Percentiles rank a stretch among this genome's conserved stretches.
Evolutionary conservation across 768 basidiomycete species (phyloP).

Genomic region (Mycena venus): DNA sequence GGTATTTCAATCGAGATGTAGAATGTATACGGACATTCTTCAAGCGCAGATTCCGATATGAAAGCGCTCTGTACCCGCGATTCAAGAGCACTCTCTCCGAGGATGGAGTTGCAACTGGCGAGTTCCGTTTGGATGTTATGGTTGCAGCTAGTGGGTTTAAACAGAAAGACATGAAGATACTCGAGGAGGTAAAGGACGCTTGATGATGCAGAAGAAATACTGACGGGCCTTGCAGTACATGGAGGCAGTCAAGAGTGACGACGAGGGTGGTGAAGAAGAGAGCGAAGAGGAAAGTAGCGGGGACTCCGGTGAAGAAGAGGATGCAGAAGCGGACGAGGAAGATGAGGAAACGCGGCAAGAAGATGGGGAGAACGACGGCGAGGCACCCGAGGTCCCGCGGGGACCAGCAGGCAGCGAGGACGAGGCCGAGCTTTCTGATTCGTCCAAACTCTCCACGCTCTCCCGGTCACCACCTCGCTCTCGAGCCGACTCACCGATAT

Average conservation of each 20-base stretch:
- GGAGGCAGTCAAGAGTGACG: slow-evolving; percentile 60
- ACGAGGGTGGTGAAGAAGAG: slow-evolving; percentile 57
- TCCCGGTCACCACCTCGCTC: slow-evolving; percentile 69
- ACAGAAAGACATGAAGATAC: slow-evolving; percentile 81
- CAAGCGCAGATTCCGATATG: slow-evolving; percentile 90
- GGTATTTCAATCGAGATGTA: slow-evolving; percentile 99
- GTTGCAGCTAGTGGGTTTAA: slow-evolving; percentile 96
- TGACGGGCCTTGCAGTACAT: slow-evolving; percentile 67
- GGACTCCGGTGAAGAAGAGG: slow-evolving; percentile 47
- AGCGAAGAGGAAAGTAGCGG: slow-evolving; percentile 50
- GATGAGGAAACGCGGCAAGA: slow-evolving; percentile 2
- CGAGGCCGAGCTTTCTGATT: slow-evolving; percentile 45
- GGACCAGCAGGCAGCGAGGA: slow-evolving; percentile 38
- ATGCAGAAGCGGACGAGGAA: slow-evolving; percentile 35
- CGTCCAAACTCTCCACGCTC: slow-evolving; percentile 43
- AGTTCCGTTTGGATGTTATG: slow-evolving; percentile 89
- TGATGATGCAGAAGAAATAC: slow-evolving; percentile 1
- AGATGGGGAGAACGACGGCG: not conserved
- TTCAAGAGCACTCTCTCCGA: slow-evolving; percentile 78
- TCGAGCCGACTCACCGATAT: slow-evolving; percentile 58
- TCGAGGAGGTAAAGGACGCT: slow-evolving; percentile 81
- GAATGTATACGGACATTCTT: slow-evolving; percentile 97
- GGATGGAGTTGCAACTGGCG: slow-evolving; percentile 54
- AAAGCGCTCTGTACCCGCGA: slow-evolving; percentile 88
- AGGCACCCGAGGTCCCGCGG: not conserved